Conservation (phyloP, 352 stramenopile species). For the Phytopythium oedochilum region DNA sequence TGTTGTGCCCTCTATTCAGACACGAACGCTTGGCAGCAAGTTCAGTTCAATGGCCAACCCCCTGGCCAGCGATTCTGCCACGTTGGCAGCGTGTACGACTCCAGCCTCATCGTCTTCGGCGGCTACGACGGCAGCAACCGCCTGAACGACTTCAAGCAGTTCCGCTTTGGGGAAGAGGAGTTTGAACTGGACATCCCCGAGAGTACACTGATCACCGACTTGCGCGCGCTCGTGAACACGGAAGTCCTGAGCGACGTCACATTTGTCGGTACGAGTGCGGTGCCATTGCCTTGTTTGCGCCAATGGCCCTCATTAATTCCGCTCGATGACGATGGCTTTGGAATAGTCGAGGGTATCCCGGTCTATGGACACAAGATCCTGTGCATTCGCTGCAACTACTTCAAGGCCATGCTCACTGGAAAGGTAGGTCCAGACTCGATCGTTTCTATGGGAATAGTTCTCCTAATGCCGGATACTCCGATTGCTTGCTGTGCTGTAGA, state of each 20-base stretch:
- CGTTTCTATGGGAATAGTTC: not conserved
- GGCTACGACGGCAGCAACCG: constrained; percentile 95
- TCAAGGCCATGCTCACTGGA: constrained; percentile 88
- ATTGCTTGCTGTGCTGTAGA: constrained; percentile 34
- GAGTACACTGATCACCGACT: constrained; percentile 68
- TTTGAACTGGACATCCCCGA: constrained; percentile 85
- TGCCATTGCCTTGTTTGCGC: too few relatives aligned
- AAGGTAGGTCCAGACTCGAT: constrained; percentile 25
- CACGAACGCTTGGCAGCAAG: constrained; percentile 59
- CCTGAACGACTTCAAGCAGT: constrained; percentile 95
- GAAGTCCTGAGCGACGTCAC: constrained; percentile 87
- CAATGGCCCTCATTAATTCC: too few relatives aligned
- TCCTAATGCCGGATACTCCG: constrained; percentile 1
- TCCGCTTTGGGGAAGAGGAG: constrained; percentile 79
- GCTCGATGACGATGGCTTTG: too few relatives aligned
- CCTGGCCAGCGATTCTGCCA: constrained; percentile 96
- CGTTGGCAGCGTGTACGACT: constrained; percentile 91
- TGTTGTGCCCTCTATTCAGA: constrained; percentile 16
- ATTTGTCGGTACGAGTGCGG: constrained; percentile 58
- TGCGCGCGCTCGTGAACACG: constrained; percentile 76
- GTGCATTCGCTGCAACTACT: constrained; percentile 93
- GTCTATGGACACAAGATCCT: constrained; percentile 91
- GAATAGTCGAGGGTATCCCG: constrained; percentile 74
- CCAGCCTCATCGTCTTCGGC: constrained; percentile 92
- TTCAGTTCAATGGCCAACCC: constrained; percentile 73